A percentile compares a stretch with the other conserved stretches of the same genome.
These are phyloP conservation scores for Coemansia aciculifera DNA, from an alignment of 192 early-diverging fungal species.

Conservation along the genomic window DNA sequence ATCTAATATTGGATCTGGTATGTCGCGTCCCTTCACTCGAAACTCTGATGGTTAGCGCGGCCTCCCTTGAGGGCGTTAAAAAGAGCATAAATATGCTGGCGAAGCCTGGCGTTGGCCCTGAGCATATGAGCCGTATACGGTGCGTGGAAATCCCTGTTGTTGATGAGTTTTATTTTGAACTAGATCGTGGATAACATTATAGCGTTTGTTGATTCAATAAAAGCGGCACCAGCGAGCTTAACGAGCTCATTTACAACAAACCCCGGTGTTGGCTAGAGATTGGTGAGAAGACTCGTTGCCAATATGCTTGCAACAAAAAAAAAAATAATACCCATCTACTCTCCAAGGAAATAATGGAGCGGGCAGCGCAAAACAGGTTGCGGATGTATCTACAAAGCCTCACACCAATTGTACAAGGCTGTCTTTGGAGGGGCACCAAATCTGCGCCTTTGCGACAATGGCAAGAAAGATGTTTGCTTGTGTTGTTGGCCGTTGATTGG, in stretches of 20 bases:
- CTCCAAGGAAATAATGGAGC: too few species aligned
- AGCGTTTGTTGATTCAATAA: background rate
- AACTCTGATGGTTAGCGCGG: background rate
- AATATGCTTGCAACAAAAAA: too few species aligned
- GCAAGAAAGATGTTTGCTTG: too few species aligned
- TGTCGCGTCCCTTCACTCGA: background rate
- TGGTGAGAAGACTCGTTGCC: too few species aligned
- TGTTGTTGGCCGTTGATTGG: too few species aligned
- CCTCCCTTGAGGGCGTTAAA: background rate
- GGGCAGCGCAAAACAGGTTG: too few species aligned
- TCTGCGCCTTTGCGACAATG: too few species aligned
- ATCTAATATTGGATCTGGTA: background rate
- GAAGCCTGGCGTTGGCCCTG: background rate
- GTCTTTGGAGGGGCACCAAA: too few species aligned
- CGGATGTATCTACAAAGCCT: too few species aligned
- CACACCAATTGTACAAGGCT: too few species aligned
- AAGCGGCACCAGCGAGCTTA: background rate
- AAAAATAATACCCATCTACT: too few species aligned
- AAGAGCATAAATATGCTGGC: background rate
- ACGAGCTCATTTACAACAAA: background rate
- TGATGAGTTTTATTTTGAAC: background rate
- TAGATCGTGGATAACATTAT: background rate
- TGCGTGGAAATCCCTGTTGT: background rate
- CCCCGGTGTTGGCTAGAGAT: too few species aligned
- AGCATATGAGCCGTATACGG: background rate